Base-by-base conservation (phyloP, 2,329 filamentous ascomycete genomes). In the Alternaria triticina region DNA sequence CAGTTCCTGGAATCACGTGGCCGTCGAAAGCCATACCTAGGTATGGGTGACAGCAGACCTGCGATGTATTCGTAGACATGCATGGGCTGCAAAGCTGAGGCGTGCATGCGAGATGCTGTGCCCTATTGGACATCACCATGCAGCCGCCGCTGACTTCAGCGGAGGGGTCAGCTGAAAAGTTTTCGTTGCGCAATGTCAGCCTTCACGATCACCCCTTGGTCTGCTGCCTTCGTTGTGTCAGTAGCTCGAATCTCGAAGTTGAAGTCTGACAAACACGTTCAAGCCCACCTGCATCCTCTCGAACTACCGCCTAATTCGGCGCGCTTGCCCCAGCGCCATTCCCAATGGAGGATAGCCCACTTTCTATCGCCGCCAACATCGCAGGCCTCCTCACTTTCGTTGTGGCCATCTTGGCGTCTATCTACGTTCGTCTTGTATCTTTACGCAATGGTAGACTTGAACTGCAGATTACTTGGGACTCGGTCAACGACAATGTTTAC, bases 11-110 rank as follows among this genome's bases (percentile, higher is more conserved):
- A 15, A 33, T 3, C 2, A 15, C 12, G 4, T 13, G 6, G 13
- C 6, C 6, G 0, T 13, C 5, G 28, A 13, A 30, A 3, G 5
- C 7, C 0, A 13, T 30, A 6, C 12, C 0, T n/a, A n/a, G n/a
- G n/a, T n/a, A 22, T 4, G 20, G 13, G 1, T 33, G 6, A 15
- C 6, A 33, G 30, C 0, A 8, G 2, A 1, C 0, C 0, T 33
- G 13, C 13, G 6, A 36, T n/a, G 3, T 9, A 4, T 5, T 9
- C 0, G 15, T n/a, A 0, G 1, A 5, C 1, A 36, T 0, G 8
- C 33, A 3, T 6, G 1, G 8, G n/a, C 15, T 40, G 36, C 15
- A 17, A 10, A 0, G 15, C n/a, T 40, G 36, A 6, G 10, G 8
- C 36, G 9, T 40, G 36, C 36, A 40, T 6, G n/a, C 36, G 3